phyloP scores from a whole-genome alignment of 768 basidiomycete species.

The Rhodosporidiobolus sp. region DNA sequence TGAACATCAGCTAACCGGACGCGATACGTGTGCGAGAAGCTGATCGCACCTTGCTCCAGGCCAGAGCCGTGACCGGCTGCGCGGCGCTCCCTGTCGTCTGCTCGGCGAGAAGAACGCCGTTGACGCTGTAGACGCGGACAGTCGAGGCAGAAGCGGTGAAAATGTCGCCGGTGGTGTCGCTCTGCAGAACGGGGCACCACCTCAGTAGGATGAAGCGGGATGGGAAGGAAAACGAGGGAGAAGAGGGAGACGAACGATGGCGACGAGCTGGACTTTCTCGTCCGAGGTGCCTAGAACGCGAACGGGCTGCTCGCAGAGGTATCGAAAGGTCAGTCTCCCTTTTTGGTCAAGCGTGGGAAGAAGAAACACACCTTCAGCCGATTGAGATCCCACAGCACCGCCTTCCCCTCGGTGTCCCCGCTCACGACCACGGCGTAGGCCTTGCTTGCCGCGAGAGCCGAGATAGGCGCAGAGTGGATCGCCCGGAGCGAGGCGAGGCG shows the following conservation, averaged over 20 bases:
- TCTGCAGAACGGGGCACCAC: not conserved
- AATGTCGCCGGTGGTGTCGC: conserved; percentile 18
- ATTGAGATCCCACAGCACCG: conserved; percentile 17
- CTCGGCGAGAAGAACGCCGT: conserved; percentile 5
- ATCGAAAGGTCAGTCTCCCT: not conserved
- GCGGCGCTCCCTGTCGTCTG: not conserved
- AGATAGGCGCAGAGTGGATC: not conserved
- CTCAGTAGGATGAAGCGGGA: not conserved
- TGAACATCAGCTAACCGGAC: not conserved
- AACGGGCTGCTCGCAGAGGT: too few relatives aligned
- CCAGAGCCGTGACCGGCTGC: not conserved
- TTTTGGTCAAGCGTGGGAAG: not conserved
- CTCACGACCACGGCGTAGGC: conserved; percentile 3
- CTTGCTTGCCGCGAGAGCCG: not conserved
- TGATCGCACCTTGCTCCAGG: conserved; percentile 4
- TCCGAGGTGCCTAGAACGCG: not conserved
- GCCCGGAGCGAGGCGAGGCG: conserved; percentile 8
- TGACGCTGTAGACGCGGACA: conserved; percentile 2
- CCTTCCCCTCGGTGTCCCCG: not conserved
- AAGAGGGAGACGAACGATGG: not conserved
- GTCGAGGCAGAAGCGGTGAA: not conserved
- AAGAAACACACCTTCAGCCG: not conserved
- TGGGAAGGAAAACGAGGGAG: not conserved
- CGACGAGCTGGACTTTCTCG: not conserved
- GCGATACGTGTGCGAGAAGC: not conserved